Percentiles rank a stretch among this genome's conserved stretches.
These are phyloP conservation scores for Styphnolobium japonicum DNA, from an alignment of 306 rosid species.

Conservation along the genomic window DNA sequence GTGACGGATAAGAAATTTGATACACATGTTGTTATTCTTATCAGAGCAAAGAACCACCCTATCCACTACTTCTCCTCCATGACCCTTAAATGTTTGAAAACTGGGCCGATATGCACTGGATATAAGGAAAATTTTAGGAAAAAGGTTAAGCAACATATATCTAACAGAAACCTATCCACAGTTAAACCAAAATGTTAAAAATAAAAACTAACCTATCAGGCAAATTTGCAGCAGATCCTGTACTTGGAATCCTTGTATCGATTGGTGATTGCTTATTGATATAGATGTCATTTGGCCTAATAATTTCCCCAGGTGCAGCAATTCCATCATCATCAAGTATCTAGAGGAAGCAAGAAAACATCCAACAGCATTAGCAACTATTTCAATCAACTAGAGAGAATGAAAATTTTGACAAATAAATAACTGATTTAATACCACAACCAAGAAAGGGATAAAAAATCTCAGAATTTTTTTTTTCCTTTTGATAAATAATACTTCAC, in stretches of 20 bases:
- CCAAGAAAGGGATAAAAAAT: background rate
- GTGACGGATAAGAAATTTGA: constrained; percentile 75
- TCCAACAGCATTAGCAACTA: background rate
- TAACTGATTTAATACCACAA: background rate
- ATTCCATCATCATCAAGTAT: constrained; percentile 88
- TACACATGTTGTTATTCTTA: constrained; percentile 60
- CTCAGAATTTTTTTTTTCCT: background rate
- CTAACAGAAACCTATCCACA: background rate
- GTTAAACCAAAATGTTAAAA: background rate
- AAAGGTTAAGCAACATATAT: constrained; percentile 6
- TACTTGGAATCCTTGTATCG: constrained; percentile 33
- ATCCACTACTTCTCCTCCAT: constrained; percentile 88
- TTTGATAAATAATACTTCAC: background rate
- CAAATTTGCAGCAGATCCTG: constrained; percentile 43
- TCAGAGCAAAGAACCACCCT: constrained; percentile 82
- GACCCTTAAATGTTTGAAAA: constrained; percentile 53
- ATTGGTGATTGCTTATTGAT: constrained; percentile 71
- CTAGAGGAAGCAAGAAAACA: constrained; percentile 39
- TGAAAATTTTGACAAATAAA: background rate
- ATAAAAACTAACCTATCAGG: constrained; percentile 50
- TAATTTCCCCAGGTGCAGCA: constrained; percentile 92
- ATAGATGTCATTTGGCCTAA: constrained; percentile 60
- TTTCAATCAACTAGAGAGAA: background rate
- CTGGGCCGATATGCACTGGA: constrained; percentile 56
- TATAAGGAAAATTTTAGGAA: constrained; percentile 14